Evolutionary conservation across 331 rosid species (phyloP), one percentile per base, ranked within the genome.

Genomic region (Pyracantha coccinea): DNA sequence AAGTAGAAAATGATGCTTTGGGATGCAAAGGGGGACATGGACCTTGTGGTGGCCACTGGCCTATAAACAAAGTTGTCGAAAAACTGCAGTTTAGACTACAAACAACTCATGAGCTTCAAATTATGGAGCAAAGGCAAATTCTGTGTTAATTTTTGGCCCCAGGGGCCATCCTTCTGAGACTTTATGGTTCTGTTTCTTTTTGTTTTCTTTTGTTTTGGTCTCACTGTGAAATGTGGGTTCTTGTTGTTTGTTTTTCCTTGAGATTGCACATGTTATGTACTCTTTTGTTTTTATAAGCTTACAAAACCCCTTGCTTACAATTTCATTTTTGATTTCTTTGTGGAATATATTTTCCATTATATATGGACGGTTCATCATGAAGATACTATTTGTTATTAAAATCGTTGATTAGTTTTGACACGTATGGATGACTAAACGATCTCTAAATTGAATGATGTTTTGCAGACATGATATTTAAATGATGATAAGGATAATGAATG

Each of bases 81-180:
- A 78, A 69, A 14, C 8, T 73, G 70, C 45, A 62, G 8, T 29
- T 17, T 44, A 27, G 45, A 61, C 29, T 41, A 16, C 28, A 60
- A 68, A 79, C 79, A 68, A 54, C 72, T 59, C 79, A 79, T 74
- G 83, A 79, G 66, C 58, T 60, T 20, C 66, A 50, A 57, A 52
- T 50, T 27, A 55, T 67, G 38, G 27, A 7, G 29, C 32, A 32
- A 41, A 41, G 20, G 33, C 55, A 71, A 72, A 53, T 72, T 20
- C 66, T 76, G 71, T 25, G 14, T 44, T 2, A 15, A 13, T 16
- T 64, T 64, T 27, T 50, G 47, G 28, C 47, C n/a, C 16, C 52
- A 12, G 4, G 14, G 45, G 14, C 45, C 64, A n/a, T 29, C 29
- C 64, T 14, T 20, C n/a, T 20, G 24, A 59, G 2, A 13, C n/a